Evolutionary conservation across 805 yeast genomes (phyloP).

Genomic region (Saccharomycopsis fodiens): DNA sequence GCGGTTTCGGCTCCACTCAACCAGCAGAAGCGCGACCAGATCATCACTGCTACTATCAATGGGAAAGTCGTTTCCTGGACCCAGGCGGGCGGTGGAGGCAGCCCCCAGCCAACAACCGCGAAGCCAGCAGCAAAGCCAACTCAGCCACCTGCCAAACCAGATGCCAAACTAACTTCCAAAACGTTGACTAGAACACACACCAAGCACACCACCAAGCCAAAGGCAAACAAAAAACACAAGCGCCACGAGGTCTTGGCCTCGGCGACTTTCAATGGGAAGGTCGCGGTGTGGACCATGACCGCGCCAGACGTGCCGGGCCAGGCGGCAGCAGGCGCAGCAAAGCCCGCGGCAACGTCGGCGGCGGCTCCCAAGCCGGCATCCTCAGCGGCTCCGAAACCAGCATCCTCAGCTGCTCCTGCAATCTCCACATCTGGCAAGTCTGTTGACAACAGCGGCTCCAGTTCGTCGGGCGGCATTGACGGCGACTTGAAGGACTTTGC

Average conservation of each 20-base stretch:
- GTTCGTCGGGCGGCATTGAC: constrained; percentile 30
- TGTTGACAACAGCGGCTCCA: constrained; percentile 24
- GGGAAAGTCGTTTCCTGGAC: constrained; percentile 4
- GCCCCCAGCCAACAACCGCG: background rate
- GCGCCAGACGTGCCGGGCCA: background rate
- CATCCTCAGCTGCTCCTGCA: no score
- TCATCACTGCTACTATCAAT: constrained; percentile 11
- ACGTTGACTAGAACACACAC: background rate
- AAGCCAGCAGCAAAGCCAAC: no score
- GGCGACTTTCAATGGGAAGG: constrained; percentile 14
- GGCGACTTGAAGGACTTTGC: constrained; percentile 48
- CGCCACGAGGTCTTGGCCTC: constrained; percentile 5
- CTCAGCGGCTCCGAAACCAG: constrained; percentile 1
- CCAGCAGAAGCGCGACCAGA: background rate
- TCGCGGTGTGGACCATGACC: constrained; percentile 1
- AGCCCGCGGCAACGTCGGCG: constrained; percentile 4
- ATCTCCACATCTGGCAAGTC: constrained; percentile 20
- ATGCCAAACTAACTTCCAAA: no score
- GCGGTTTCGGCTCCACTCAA: background rate
- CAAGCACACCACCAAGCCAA: background rate
- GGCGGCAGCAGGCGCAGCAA: background rate
- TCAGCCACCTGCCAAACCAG: no score
- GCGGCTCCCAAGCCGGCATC: background rate
- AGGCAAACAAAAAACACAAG: background rate
- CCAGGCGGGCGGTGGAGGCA: constrained; percentile 1